Evolutionary conservation across 2,329 filamentous ascomycete genomes (phyloP).

Genomic region (Pseudogymnoascus sp.): DNA sequence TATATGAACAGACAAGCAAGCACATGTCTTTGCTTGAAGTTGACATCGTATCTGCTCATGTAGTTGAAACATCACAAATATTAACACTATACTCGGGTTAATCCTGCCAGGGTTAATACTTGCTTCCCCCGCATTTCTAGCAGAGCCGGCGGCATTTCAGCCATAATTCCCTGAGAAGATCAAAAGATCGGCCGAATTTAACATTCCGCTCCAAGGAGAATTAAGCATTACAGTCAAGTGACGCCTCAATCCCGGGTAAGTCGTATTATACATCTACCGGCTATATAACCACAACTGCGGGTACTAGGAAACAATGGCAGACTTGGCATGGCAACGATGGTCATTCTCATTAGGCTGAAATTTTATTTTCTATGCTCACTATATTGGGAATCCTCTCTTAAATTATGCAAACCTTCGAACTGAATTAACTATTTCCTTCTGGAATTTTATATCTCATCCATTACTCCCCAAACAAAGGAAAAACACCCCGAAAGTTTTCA

Average conservation of each 20-base stretch:
- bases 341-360: background rate
- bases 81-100: background rate
- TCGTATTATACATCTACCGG: background rate
- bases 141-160: background rate
- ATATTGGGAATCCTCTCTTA: background rate
- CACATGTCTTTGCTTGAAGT: background rate
- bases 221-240: background rate
- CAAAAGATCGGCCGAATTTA: background rate
- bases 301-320: background rate
- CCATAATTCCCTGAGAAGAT: background rate
- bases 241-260: background rate
- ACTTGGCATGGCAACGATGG: background rate
- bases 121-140: background rate
- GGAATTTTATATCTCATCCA: background rate
- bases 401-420: background rate
- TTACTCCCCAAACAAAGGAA: background rate
- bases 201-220: background rate
- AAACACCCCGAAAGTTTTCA: background rate
- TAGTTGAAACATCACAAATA: background rate
- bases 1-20: background rate
- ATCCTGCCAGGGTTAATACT: background rate
- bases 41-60: background rate
- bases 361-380: background rate
- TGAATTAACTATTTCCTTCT: background rate
- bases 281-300: background rate